Conservation (phyloP, 495 filamentous ascomycete species). For the Chaetomidium leptoderma region DNA sequence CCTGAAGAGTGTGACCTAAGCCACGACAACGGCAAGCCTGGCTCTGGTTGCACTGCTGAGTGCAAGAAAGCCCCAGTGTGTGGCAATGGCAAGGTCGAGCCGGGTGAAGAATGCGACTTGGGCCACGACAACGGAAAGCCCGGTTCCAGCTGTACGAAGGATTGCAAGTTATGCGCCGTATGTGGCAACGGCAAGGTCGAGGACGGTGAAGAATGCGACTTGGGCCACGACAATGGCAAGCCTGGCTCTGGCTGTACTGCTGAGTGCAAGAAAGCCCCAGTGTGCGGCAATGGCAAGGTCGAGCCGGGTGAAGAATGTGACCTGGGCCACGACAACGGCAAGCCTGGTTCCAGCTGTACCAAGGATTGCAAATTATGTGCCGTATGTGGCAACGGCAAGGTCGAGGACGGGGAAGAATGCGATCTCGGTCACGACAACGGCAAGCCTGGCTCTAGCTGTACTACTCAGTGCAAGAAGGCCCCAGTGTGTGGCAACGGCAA, state of each 20-base stretch:
- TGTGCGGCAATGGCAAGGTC: conserved; percentile 8
- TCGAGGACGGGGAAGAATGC: conserved; percentile 16
- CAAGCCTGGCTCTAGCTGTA: background rate
- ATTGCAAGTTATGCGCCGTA: conserved; percentile 1
- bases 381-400: conserved; percentile 18
- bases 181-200: conserved; percentile 15
- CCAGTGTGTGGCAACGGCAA: conserved; percentile 6
- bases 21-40: conserved; percentile 12
- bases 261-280: conserved; percentile 10
- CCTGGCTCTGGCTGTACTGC: conserved; percentile 10
- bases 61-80: conserved; percentile 11
- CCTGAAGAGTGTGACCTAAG: conserved; percentile 17
- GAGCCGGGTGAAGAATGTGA: conserved; percentile 16
- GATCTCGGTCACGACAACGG: conserved; percentile 9
- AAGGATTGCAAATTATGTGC: conserved; percentile 13
- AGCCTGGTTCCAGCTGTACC: conserved; percentile 9
- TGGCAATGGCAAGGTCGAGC: conserved; percentile 13
- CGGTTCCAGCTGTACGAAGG: conserved; percentile 6
- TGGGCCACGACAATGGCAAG: conserved; percentile 10
- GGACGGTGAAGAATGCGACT: conserved; percentile 13
- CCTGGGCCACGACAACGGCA: conserved; percentile 14
- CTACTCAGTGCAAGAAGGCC: background rate
- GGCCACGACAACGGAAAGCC: conserved; percentile 18
- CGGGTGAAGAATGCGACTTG: conserved; percentile 16
- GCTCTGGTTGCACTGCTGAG: conserved; percentile 9